Conservation (phyloP, 1,139 yeast species). For the Torulaspora pretoriensis region DNA sequence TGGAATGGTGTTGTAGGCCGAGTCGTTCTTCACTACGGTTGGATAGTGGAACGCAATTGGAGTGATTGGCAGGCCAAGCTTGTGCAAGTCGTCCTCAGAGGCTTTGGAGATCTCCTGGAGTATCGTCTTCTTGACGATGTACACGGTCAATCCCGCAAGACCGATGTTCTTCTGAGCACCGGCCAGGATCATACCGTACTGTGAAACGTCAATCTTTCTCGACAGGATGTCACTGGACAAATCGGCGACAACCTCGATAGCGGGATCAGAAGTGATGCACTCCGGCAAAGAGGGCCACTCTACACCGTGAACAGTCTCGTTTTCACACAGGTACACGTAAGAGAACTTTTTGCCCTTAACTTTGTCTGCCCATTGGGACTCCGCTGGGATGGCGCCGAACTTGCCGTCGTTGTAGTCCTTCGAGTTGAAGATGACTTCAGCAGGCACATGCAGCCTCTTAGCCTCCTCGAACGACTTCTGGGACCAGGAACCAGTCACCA, state of each 20-base stretch:
- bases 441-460: conserved; percentile 70
- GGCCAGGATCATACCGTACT: conserved; percentile 85
- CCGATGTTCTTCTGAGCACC: conserved; percentile 99
- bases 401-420: conserved; percentile 49
- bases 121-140: conserved; percentile 77
- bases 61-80: conserved; percentile 62
- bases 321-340: conserved; percentile 86
- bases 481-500: conserved; percentile 92
- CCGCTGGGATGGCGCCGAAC: conserved; percentile 65
- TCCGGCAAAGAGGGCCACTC: conserved; percentile 62
- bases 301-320: conserved; percentile 92
- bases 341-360: conserved; percentile 54
- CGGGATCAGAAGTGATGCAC: conserved; percentile 53
- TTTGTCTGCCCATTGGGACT: conserved; percentile 54
- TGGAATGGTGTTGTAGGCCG: conserved; percentile 93
- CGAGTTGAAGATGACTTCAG: conserved; percentile 65
- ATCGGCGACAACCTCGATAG: conserved; percentile 82
- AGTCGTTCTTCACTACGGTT: conserved; percentile 78
- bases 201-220: conserved; percentile 70
- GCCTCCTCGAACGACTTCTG: conserved; percentile 86
- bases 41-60: conserved; percentile 91
- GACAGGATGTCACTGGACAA: conserved; percentile 92
- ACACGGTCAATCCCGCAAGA: conserved; percentile 88
- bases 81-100: conserved; percentile 55
- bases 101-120: conserved; percentile 52